These are phyloP conservation scores for Coffea humblotiana DNA, from an alignment of 305 asterid species.

Conservation along the genomic window DNA sequence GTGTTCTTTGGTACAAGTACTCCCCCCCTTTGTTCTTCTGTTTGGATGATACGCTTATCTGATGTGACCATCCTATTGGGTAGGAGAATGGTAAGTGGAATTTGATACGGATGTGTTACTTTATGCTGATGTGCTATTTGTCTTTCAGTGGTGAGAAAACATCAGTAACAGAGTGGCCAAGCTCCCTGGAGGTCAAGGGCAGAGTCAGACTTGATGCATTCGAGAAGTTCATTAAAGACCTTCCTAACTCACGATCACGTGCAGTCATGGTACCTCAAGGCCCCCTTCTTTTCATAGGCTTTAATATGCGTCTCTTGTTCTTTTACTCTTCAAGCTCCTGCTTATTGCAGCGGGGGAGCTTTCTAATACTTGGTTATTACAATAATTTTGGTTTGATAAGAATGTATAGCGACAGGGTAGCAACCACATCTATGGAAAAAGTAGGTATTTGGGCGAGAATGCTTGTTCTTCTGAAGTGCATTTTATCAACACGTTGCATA, in stretches of 20 bases:
- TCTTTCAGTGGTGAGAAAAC: slow-evolving; percentile 89
- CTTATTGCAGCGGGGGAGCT: slow-evolving; percentile 37
- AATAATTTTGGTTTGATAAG: slow-evolving; percentile 27
- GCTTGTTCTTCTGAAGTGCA: not conserved
- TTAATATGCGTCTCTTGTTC: slow-evolving; percentile 32
- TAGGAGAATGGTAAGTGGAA: not conserved
- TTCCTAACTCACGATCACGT: slow-evolving; percentile 96
- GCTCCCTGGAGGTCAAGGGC: slow-evolving; percentile 89
- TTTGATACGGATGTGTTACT: not conserved
- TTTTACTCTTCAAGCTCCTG: slow-evolving; percentile 40
- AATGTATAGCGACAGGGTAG: slow-evolving; percentile 35
- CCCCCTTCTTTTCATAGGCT: slow-evolving; percentile 52
- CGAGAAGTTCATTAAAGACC: slow-evolving; percentile 87
- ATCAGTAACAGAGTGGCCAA: slow-evolving; percentile 77
- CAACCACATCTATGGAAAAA: slow-evolving; percentile 19
- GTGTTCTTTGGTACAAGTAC: not conserved
- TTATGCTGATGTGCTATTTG: slow-evolving; percentile 23
- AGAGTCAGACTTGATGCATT: slow-evolving; percentile 94
- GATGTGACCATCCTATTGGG: not conserved
- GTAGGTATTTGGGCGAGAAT: slow-evolving; percentile 4
- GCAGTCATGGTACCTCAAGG: slow-evolving; percentile 98
- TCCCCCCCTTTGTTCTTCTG: too few species aligned
- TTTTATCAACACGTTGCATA: not conserved
- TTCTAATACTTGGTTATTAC: slow-evolving; percentile 22
- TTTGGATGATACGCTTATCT: not conserved